A percentile compares a stretch with the other conserved stretches of the same genome.
These are phyloP conservation scores for Irpex sp. DNA, from an alignment of 1,284 basidiomycete species.

Conservation along the genomic window DNA sequence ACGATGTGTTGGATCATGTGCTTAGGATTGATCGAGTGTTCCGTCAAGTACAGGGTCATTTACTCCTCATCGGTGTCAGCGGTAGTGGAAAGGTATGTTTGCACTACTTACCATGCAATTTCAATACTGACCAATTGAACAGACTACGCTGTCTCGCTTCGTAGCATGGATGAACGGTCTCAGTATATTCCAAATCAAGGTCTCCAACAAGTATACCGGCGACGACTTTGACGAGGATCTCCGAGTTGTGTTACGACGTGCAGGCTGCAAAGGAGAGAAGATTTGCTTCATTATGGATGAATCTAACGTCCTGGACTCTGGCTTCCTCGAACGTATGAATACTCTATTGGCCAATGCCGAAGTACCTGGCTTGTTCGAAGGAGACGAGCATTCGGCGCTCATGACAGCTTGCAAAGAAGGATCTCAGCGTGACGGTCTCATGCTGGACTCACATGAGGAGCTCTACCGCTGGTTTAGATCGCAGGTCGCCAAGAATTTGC, in stretches of 20 bases:
- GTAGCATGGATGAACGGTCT: conserved; percentile 99
- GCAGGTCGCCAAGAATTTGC: conserved; percentile 93
- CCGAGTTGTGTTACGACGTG: conserved; percentile 85
- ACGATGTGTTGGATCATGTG: conserved; percentile 97
- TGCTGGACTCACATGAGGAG: conserved; percentile 98
- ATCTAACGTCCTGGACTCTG: conserved; percentile 96
- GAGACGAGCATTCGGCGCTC: conserved; percentile 92
- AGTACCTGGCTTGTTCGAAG: conserved; percentile 97
- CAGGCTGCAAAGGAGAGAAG: conserved; percentile 98
- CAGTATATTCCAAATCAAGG: conserved; percentile 98
- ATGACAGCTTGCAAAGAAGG: conserved; percentile 99
- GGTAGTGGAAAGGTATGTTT: conserved; percentile 89
- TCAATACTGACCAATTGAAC: conserved; percentile 7
- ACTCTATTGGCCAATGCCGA: conserved; percentile 99
- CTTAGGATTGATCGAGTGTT: conserved; percentile 98
- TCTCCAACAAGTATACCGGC: conserved; percentile 97
- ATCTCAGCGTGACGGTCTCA: conserved; percentile 93
- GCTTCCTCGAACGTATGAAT: conserved; percentile 99
- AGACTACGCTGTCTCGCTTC: conserved; percentile 97
- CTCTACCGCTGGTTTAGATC: conserved; percentile 96
- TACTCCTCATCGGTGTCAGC: conserved; percentile 94
- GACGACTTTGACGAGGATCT: conserved; percentile 99
- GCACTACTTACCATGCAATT: background rate
- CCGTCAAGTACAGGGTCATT: conserved; percentile 94
- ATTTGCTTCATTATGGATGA: conserved; percentile 99